Conservation (phyloP, 106 monocot genomes). For the Cymbidium sinense region DNA sequence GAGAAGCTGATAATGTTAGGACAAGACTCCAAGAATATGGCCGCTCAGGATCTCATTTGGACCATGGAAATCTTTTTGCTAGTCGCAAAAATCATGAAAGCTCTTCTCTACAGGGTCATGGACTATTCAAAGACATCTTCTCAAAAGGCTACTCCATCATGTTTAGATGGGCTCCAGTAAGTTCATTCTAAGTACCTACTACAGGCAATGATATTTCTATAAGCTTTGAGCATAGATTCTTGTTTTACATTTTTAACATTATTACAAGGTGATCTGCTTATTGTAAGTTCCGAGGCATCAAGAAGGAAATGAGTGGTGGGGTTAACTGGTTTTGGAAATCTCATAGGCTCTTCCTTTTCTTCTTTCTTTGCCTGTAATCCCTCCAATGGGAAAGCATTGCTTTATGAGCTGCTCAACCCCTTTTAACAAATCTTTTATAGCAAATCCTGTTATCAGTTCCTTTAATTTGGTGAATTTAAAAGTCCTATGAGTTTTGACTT, state of each 20-base stretch:
- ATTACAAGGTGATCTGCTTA: background rate
- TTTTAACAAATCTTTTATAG: background rate
- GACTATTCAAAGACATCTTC: slow-evolving; percentile 77
- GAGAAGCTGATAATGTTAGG: slow-evolving; percentile 84
- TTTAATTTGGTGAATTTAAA: background rate
- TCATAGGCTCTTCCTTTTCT: background rate
- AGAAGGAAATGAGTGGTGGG: background rate
- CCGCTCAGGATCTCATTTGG: slow-evolving; percentile 90
- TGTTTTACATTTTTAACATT: background rate
- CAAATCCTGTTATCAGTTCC: background rate
- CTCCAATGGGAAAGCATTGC: background rate
- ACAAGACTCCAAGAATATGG: slow-evolving; percentile 92
- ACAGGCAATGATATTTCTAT: background rate
- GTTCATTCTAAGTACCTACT: slow-evolving; percentile 22
- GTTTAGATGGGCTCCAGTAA: slow-evolving; percentile 81
- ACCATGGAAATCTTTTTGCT: slow-evolving; percentile 33
- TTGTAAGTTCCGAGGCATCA: background rate
- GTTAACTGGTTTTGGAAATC: no score
- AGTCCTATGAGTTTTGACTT: background rate
- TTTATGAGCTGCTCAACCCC: background rate
- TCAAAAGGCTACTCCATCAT: slow-evolving; percentile 63
- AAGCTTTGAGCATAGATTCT: background rate
- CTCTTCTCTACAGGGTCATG: slow-evolving; percentile 16
- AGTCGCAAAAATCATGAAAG: slow-evolving; percentile 11
- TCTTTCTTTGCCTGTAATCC: background rate